Evolutionary conservation across 2,329 filamentous ascomycete species (phyloP), one percentile per base, ranked within the genome.

Genomic region (Acrodontium crateriforme): DNA sequence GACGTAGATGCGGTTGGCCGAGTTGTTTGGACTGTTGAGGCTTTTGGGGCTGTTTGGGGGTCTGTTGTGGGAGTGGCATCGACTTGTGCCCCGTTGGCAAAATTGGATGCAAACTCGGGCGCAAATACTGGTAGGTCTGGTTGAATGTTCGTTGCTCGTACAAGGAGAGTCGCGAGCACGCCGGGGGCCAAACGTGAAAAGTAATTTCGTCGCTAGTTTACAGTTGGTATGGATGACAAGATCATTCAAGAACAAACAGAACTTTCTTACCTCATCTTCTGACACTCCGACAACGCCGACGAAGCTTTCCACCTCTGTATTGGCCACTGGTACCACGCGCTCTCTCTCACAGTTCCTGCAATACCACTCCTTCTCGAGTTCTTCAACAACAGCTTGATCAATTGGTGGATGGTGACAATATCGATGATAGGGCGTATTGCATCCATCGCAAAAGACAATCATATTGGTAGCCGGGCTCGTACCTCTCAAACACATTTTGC

Each of bases 381-480:
- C 67, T 18, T 65, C 64, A 25, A 85, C 68, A 12, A 78, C 70
- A 11, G 75, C 69, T 36, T 76, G 69, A n/a, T 67, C 64, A 35
- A 91, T 80, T 6, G 68, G 67, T 1, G 81, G 81, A 33, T 79
- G 68, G 50, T 91, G 81, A 46, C 82, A 91, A 44, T 72, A 71
- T 50, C 84, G 79, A 53, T 91, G 82, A 69, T 82, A 91, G 22
- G 74, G 71, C 16, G 65, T 63, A 49, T 82, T 80, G 58, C 82
- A 91, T 10, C 74, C 74, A 53, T 87, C 79, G 56, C 82, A 91
- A 52, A 85, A 83, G 3, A 89, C 80, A 48, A 91, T 85, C 55
- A 75, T 70, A 55, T 89, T 89, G 41, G 61, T 71, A n/a, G 62
- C 52, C 3, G 78, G 75, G 44, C 77, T 81, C 39, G 78, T 69